These are phyloP conservation scores for Ceraceosorus bombacis DNA, from an alignment of 1,284 basidiomycete species.

Conservation along the genomic window DNA sequence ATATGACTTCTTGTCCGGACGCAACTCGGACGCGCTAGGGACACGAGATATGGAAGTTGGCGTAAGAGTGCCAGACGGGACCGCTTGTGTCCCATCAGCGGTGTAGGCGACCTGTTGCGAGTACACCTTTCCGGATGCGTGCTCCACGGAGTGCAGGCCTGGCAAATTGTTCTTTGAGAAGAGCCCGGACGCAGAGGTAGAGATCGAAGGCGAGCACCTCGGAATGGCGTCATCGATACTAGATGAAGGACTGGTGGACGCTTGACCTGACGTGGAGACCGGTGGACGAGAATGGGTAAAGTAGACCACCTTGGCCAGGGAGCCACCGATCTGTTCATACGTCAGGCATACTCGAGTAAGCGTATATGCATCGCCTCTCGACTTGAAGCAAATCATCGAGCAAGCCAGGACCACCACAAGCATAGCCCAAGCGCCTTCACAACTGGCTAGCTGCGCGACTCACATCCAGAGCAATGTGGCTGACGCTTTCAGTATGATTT, in stretches of 20 bases:
- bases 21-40: conserved; percentile 5
- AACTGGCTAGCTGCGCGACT: conserved; percentile 4
- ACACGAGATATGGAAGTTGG: conserved; percentile 31
- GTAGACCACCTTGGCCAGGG: conserved; percentile 95
- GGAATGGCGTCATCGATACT: too few species aligned
- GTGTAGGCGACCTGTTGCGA: conserved; percentile 8
- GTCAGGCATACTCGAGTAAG: not conserved
- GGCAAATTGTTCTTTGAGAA: too few species aligned
- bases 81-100: conserved; percentile 6
- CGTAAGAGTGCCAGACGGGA: conserved; percentile 33
- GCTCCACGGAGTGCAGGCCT: too few species aligned
- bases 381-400: not conserved
- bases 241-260: too few species aligned
- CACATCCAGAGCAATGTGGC: conserved; percentile 46
- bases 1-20: not conserved
- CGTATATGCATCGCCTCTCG: not conserved
- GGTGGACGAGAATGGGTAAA: conserved; percentile 58
- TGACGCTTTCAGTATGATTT: conserved; percentile 45
- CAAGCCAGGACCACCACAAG: too few species aligned
- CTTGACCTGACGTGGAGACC: too few species aligned
- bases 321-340: conserved; percentile 74
- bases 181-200: conserved; percentile 10
- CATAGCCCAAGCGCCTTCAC: too few species aligned
- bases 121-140: too few species aligned
- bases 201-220: conserved; percentile 14